phyloP scores from a whole-genome alignment of 139 green algal species.

The Chlorella vulgaris region DNA sequence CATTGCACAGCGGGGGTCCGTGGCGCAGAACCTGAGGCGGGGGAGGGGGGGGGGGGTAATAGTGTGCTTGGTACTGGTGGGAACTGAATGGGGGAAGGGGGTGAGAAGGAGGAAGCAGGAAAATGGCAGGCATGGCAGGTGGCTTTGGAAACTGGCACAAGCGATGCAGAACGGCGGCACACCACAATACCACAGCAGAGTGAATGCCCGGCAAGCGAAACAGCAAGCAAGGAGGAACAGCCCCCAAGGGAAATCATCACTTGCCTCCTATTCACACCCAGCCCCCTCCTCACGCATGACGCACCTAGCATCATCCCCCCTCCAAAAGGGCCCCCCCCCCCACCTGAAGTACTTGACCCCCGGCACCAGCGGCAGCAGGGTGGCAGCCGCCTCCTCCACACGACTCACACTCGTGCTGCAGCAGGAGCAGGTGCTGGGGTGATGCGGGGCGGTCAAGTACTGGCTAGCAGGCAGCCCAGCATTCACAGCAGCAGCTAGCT shows the following conservation, averaged over 20 bases:
- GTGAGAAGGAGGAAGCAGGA: background rate
- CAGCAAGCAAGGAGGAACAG: background rate
- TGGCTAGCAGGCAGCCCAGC: too few relatives aligned
- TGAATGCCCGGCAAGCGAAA: too few relatives aligned
- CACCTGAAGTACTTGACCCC: conserved; percentile 78
- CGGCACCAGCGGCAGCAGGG: conserved; percentile 71
- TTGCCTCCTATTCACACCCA: background rate
- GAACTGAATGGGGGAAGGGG: background rate
- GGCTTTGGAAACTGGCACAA: background rate
- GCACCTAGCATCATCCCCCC: background rate
- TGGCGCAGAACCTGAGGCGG: conserved; percentile 64
- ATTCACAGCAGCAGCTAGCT: too few relatives aligned
- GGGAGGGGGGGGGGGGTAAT: background rate
- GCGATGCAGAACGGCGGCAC: background rate
- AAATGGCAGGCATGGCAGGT: background rate
- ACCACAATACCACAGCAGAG: too few relatives aligned
- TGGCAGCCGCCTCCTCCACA: conserved; percentile 68
- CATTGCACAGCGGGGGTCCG: conserved; percentile 77
- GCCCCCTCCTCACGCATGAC: background rate
- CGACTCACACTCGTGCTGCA: conserved; percentile 61
- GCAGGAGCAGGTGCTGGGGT: background rate
- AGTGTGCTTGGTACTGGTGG: background rate
- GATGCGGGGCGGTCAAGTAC: too few relatives aligned
- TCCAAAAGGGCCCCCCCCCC: background rate
- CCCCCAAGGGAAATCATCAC: background rate